These are phyloP conservation scores for Niebla homalea DNA, from an alignment of 495 filamentous ascomycete genomes.

Conservation along the genomic window DNA sequence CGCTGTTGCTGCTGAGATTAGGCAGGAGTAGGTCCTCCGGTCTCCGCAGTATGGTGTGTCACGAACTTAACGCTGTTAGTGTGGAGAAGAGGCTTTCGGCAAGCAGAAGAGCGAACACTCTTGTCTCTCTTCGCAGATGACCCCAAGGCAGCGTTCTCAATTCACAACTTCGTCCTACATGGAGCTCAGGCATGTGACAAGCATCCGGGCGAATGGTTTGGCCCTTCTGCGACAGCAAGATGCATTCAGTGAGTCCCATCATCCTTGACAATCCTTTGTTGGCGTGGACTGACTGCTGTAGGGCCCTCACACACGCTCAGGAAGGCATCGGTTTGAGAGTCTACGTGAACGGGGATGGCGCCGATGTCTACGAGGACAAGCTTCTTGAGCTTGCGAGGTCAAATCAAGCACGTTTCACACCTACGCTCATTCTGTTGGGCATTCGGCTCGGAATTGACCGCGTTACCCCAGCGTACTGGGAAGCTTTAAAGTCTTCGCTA, in stretches of 20 bases:
- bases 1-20: constrained; percentile 53
- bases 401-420: constrained; percentile 51
- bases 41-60: not conserved
- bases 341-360: constrained; percentile 78
- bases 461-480: constrained; percentile 84
- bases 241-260: constrained; percentile 72
- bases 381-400: constrained; percentile 62
- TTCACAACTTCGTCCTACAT: constrained; percentile 85
- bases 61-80: constrained; percentile 37
- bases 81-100: constrained; percentile 56
- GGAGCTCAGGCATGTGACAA: constrained; percentile 84
- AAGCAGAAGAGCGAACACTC: constrained; percentile 54
- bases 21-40: constrained; percentile 53
- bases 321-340: constrained; percentile 50
- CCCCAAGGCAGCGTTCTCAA: constrained; percentile 76
- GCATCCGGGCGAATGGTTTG: constrained; percentile 97
- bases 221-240: constrained; percentile 89
- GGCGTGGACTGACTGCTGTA: constrained; percentile 27
- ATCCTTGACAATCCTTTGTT: too few species aligned
- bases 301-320: constrained; percentile 55
- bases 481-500: constrained; percentile 66
- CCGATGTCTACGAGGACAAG: constrained; percentile 83
- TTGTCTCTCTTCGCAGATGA: constrained; percentile 81
- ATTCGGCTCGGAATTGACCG: constrained; percentile 85
- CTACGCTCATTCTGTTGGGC: constrained; percentile 79